Evolutionary conservation across 2,329 filamentous ascomycete genomes (phyloP).

Genomic region (Aspergillus brasiliensis): DNA sequence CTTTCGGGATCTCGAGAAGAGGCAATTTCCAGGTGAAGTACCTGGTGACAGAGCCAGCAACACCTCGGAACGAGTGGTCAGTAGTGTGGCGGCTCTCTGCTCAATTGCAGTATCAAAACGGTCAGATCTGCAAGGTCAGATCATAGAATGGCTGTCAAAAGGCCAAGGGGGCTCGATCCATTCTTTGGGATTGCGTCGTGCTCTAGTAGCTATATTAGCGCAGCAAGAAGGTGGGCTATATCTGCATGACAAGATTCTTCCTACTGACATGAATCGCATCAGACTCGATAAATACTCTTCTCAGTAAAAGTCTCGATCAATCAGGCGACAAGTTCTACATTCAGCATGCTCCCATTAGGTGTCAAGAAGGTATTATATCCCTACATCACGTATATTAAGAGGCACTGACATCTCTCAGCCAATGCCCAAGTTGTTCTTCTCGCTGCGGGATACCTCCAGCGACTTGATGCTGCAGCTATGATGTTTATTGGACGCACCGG

Average conservation of each 20-base stretch:
- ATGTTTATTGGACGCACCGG: slow-evolving; percentile 70
- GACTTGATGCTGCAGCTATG: slow-evolving; percentile 66
- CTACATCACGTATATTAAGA: too few species aligned
- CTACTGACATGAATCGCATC: slow-evolving; percentile 10
- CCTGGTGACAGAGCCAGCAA: slow-evolving; percentile 14
- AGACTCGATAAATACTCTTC: slow-evolving; percentile 53
- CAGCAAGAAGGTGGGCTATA: slow-evolving; percentile 49
- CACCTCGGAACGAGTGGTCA: slow-evolving; percentile 43
- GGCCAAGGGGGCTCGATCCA: slow-evolving; percentile 68
- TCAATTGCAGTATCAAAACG: slow-evolving; percentile 52
- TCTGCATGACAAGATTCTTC: too few species aligned
- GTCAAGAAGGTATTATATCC: slow-evolving; percentile 74
- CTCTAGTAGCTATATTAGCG: slow-evolving; percentile 62
- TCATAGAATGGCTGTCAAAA: slow-evolving; percentile 67
- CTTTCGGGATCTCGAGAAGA: slow-evolving; percentile 48
- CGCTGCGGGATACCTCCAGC: slow-evolving; percentile 72
- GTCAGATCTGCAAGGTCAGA: slow-evolving; percentile 52
- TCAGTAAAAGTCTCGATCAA: slow-evolving; percentile 66
- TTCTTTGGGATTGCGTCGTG: slow-evolving; percentile 66
- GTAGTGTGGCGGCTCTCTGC: slow-evolving; percentile 62
- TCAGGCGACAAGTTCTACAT: slow-evolving; percentile 90
- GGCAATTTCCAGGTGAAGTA: slow-evolving; percentile 35
- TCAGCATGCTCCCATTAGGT: slow-evolving; percentile 76
- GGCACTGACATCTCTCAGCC: slow-evolving; percentile 53
- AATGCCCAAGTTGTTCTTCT: slow-evolving; percentile 79